Conservation (phyloP, 148 eudicot species). For the Camellia lanceoleosa region DNA sequence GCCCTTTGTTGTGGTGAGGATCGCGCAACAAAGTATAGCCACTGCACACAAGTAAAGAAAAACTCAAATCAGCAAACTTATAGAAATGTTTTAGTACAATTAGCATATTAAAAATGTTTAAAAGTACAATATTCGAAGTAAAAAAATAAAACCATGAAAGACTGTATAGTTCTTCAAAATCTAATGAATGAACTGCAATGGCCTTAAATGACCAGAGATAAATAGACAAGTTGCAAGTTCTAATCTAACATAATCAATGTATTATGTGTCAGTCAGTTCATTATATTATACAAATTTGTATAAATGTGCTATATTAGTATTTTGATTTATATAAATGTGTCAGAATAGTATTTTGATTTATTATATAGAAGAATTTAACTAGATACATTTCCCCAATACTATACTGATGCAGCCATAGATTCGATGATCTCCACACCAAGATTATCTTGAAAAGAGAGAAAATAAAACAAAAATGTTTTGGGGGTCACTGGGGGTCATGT, state of each 20-base stretch:
- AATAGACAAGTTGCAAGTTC: background rate
- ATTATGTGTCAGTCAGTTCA: background rate
- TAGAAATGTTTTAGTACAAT: background rate
- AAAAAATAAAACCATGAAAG: too few relatives aligned
- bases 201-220: background rate
- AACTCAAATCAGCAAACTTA: background rate
- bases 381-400: background rate
- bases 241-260: background rate
- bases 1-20: conserved; percentile 90
- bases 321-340: too few relatives aligned
- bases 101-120: too few relatives aligned
- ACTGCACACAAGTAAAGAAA: conserved; percentile 36
- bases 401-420: background rate
- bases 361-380: background rate
- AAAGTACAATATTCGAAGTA: too few relatives aligned
- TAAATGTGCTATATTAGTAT: background rate
- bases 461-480: too few relatives aligned
- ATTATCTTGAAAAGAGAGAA: background rate
- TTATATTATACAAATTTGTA: background rate
- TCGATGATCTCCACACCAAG: background rate
- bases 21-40: conserved; percentile 77
- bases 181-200: too few relatives aligned
- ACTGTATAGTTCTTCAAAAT: too few relatives aligned
- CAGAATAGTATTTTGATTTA: background rate
- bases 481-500: too few relatives aligned